phyloP scores from a whole-genome alignment of 345 rosid genomes.

The Geranium brycei region DNA sequence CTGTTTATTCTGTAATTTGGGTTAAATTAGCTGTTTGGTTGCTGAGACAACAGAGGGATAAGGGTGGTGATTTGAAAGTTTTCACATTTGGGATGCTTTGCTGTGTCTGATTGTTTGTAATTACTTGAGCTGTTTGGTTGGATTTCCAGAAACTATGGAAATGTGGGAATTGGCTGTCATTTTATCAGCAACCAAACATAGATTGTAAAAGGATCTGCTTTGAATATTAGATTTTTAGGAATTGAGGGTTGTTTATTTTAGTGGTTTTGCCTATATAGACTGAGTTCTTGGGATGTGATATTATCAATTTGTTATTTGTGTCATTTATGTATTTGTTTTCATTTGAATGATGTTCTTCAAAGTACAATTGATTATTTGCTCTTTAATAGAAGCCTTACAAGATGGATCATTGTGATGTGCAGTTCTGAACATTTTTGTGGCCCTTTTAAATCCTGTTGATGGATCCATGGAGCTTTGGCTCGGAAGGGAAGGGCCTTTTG shows the following conservation, averaged over 20 bases:
- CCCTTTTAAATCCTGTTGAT: conserved; percentile 9
- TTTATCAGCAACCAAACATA: no score
- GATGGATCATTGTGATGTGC: neutral
- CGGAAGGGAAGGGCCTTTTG: conserved; percentile 22
- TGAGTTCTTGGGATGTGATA: neutral
- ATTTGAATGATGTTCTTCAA: neutral
- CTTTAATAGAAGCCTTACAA: neutral
- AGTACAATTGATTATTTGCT: neutral
- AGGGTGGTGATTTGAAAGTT: no score
- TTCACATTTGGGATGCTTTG: no score
- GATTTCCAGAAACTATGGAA: no score
- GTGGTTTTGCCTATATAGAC: neutral
- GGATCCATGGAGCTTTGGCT: conserved; percentile 42
- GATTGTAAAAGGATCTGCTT: no score
- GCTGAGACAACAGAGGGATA: no score
- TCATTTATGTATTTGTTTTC: neutral
- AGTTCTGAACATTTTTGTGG: neutral
- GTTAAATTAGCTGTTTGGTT: no score
- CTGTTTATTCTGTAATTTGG: no score
- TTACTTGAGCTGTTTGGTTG: no score
- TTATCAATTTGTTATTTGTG: neutral
- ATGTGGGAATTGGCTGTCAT: no score
- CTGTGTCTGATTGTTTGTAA: no score
- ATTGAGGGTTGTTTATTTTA: neutral
- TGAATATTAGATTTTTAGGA: neutral